Evolutionary conservation across 495 filamentous ascomycete genomes (phyloP).

Genomic region (Penicillium nucicola): DNA sequence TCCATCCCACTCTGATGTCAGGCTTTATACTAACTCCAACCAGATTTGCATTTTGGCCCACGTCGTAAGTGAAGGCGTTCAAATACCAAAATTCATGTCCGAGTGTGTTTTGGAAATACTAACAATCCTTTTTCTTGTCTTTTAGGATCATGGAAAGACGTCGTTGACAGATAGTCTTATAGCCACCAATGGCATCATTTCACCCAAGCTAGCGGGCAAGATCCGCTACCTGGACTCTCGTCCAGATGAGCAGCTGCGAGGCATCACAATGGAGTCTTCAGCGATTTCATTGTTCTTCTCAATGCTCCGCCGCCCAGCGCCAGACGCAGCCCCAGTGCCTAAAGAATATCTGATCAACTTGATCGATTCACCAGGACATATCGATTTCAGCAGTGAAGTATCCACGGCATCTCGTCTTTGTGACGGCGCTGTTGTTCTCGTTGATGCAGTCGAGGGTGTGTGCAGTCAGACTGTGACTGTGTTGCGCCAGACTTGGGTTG

Average conservation of each 20-base stretch:
- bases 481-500: conserved; percentile 90
- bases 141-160: conserved; percentile 91
- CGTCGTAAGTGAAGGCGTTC: conserved; percentile 62
- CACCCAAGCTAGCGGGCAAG: conserved; percentile 93
- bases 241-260: conserved; percentile 93
- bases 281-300: conserved; percentile 97
- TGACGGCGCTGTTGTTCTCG: conserved; percentile 89
- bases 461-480: conserved; percentile 99
- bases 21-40: conserved; percentile 27
- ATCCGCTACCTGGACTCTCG: conserved; percentile 96
- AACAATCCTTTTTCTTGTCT: background rate
- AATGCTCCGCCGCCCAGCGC: conserved; percentile 67
- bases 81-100: background rate
- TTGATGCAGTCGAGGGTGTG: conserved; percentile 98
- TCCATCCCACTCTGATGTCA: conserved; percentile 30
- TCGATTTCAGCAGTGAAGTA: conserved; percentile 98
- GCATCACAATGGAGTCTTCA: conserved; percentile 99
- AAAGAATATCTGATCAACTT: conserved; percentile 96
- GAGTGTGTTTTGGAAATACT: background rate
- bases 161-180: conserved; percentile 95
- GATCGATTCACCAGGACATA: conserved; percentile 97
- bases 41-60: conserved; percentile 98
- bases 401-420: conserved; percentile 93
- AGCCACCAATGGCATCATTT: conserved; percentile 99
- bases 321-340: conserved; percentile 64